Evolutionary conservation across 805 yeast species (phyloP).

Genomic region (Saturnispora ahearnii): DNA sequence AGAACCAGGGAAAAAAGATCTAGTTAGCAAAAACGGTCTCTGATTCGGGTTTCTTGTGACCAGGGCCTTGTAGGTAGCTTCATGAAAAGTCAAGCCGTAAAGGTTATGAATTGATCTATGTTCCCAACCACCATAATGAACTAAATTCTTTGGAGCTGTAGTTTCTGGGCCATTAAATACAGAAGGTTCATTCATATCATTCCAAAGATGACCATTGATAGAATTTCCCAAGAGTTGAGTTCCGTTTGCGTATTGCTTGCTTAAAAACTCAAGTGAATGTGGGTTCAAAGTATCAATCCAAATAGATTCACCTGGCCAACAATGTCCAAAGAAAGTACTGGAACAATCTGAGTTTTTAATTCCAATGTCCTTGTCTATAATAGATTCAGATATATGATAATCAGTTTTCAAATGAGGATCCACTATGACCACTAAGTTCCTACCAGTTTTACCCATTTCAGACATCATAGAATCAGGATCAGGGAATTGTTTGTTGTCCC

Average conservation of each 20-base stretch:
- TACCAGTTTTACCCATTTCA: conserved; percentile 57
- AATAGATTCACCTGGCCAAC: conserved; percentile 96
- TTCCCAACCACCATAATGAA: conserved; percentile 78
- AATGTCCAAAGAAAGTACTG: conserved; percentile 63
- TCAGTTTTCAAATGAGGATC: conserved; percentile 85
- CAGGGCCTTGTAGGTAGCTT: conserved; percentile 67
- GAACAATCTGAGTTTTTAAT: conserved; percentile 39
- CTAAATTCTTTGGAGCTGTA: conserved; percentile 68
- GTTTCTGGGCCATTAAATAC: conserved; percentile 94
- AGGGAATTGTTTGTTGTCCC: conserved; percentile 71
- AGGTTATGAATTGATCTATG: conserved; percentile 87
- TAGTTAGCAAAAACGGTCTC: conserved; percentile 81
- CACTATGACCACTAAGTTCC: conserved; percentile 75
- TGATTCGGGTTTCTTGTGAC: conserved; percentile 38
- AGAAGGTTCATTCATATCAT: conserved; percentile 98
- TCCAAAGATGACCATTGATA: conserved; percentile 79
- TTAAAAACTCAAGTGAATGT: conserved; percentile 52
- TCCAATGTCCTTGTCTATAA: conserved; percentile 39
- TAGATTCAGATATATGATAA: conserved; percentile 52
- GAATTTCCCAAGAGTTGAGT: conserved; percentile 38
- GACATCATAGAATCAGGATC: conserved; percentile 61
- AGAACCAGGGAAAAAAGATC: conserved; percentile 85
- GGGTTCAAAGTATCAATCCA: conserved; percentile 88
- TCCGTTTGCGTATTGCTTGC: conserved; percentile 38
- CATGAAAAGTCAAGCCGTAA: conserved; percentile 72